Evolutionary conservation across 2,329 filamentous ascomycete species (phyloP).

Genomic region (Atkinsonella texensis): DNA sequence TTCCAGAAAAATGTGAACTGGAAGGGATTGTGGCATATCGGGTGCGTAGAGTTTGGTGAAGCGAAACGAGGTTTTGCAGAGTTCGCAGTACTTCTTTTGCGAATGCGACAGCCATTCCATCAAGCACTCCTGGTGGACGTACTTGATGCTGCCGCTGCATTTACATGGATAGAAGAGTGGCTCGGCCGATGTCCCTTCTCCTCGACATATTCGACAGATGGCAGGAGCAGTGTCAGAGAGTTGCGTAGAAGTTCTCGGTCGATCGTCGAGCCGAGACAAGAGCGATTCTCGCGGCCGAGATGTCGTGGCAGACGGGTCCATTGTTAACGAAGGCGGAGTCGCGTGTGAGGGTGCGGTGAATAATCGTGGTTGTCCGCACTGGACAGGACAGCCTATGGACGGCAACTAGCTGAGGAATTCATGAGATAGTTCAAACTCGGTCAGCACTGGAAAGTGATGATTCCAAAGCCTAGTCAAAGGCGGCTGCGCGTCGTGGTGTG

Average conservation of each 20-base stretch:
- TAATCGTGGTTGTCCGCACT: conserved; percentile 3
- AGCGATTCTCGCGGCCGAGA: conserved; percentile 1
- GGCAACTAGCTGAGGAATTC: conserved; percentile 3
- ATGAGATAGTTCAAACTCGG: conserved; percentile 1
- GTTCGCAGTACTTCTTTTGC: conserved; percentile 98
- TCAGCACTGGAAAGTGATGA: neutral
- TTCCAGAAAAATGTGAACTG: conserved; percentile 66
- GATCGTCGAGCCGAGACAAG: conserved; percentile 15
- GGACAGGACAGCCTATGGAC: conserved; percentile 2
- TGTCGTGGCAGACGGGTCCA: conserved; percentile 2
- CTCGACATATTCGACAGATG: conserved; percentile 94
- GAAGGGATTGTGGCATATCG: conserved; percentile 79
- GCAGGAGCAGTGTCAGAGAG: conserved; percentile 38
- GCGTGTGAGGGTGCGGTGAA: conserved; percentile 7
- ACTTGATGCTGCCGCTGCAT: conserved; percentile 97
- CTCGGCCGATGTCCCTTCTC: conserved; percentile 70
- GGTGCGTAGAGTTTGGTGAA: conserved; percentile 97
- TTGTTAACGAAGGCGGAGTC: conserved; percentile 1
- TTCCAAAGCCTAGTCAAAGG: neutral
- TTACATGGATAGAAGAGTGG: conserved; percentile 97
- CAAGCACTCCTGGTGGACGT: conserved; percentile 92
- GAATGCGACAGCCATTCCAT: conserved; percentile 99
- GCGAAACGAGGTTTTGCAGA: conserved; percentile 95
- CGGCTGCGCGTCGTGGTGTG: neutral
- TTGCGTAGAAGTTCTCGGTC: conserved; percentile 9